phyloP scores from a whole-genome alignment of 805 yeast species.

The Isabelozyma gotoi region DNA sequence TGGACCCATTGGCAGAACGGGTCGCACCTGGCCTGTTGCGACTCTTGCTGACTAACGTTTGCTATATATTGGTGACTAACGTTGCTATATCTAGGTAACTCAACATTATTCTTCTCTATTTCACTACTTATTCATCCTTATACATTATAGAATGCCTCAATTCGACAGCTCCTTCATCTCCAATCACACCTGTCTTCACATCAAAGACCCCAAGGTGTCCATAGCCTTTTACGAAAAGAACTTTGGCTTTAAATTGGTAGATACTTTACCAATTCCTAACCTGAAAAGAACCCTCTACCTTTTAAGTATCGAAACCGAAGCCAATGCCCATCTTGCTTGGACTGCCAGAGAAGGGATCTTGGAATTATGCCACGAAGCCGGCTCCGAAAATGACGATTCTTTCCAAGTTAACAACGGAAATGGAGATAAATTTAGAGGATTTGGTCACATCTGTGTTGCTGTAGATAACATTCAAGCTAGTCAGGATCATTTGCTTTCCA shows the following conservation, averaged over 20 bases:
- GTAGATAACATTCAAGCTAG: constrained; percentile 73
- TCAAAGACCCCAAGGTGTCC: constrained; percentile 76
- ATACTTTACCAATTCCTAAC: constrained; percentile 51
- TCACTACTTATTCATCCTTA: background rate
- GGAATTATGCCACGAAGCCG: constrained; percentile 82
- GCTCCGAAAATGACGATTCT: constrained; percentile 56
- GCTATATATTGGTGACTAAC: too few species aligned
- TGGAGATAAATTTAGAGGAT: constrained; percentile 80
- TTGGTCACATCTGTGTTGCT: constrained; percentile 89
- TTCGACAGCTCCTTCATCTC: constrained; percentile 39
- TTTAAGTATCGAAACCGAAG: constrained; percentile 55
- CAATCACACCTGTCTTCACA: constrained; percentile 77
- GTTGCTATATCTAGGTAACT: background rate
- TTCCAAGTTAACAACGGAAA: constrained; percentile 79
- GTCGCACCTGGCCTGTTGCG: too few species aligned
- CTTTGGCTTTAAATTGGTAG: constrained; percentile 70
- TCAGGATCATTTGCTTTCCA: constrained; percentile 56
- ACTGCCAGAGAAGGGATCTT: constrained; percentile 64
- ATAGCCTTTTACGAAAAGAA: constrained; percentile 69
- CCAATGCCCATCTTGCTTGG: constrained; percentile 37
- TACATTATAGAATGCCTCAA: constrained; percentile 22
- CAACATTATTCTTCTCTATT: background rate
- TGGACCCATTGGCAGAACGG: too few species aligned
- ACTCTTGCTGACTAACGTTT: too few species aligned
- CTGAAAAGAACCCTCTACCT: constrained; percentile 66